Percentiles rank a stretch among this genome's conserved stretches.
Conservation (phyloP, 106 monocot genomes). For the Apostasia shenzhenica region DNA sequence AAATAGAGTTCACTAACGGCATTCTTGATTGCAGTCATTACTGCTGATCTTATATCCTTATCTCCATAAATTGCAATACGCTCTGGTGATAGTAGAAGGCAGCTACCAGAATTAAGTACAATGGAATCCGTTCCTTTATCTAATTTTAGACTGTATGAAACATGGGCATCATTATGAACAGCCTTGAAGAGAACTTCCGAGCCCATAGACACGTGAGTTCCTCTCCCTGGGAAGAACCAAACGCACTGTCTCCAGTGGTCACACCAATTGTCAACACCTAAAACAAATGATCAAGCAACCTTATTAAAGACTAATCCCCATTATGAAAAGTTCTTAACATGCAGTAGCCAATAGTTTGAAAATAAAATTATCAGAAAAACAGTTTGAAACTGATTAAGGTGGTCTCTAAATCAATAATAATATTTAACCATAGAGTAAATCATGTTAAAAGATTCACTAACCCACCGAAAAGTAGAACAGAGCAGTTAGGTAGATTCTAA, state of each 20-base stretch:
- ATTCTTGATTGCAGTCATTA: constrained; percentile 45
- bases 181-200: constrained; percentile 39
- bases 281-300: neutral
- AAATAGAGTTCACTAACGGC: constrained; percentile 39
- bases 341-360: too few relatives aligned
- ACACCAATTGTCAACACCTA: constrained; percentile 62
- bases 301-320: neutral
- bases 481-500: too few relatives aligned
- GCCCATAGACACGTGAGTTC: constrained; percentile 39
- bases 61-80: constrained; percentile 82
- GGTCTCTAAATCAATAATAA: too few relatives aligned
- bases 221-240: constrained; percentile 68
- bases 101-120: constrained; percentile 4
- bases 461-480: too few relatives aligned
- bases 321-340: too few relatives aligned
- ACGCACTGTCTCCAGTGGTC: constrained; percentile 98
- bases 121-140: constrained; percentile 5
- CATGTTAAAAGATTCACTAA: too few relatives aligned
- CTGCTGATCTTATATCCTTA: constrained; percentile 45
- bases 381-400: too few relatives aligned
- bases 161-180: constrained; percentile 53
- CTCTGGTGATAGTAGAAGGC: constrained; percentile 59
- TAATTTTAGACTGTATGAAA: constrained; percentile 47
- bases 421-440: too few relatives aligned
- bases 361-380: too few relatives aligned